Percentiles rank a stretch among this genome's conserved stretches.
These are phyloP conservation scores for Aspergillus floridensis DNA, from an alignment of 2,329 filamentous ascomycete genomes.

Conservation along the genomic window DNA sequence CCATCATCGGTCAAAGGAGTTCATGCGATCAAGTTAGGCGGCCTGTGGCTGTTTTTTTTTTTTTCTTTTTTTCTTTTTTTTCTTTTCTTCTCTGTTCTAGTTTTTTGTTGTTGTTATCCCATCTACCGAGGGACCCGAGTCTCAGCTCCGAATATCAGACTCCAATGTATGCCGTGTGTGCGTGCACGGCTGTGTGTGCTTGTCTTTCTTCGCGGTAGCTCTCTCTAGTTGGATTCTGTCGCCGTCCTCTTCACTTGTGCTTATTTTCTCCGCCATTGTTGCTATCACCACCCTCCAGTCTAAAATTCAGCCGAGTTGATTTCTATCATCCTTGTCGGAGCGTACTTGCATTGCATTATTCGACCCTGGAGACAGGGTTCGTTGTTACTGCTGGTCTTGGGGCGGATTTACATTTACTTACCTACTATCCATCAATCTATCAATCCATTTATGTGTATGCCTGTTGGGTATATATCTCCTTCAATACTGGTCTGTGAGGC, in stretches of 20 bases:
- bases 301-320: not conserved
- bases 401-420: not conserved
- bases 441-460: not conserved
- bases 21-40: conserved; percentile 10
- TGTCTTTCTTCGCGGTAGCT: not conserved
- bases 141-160: conserved; percentile 2
- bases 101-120: not conserved
- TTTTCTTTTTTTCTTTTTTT: not conserved
- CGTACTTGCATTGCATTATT: not conserved
- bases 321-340: not conserved
- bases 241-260: not conserved
- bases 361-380: not conserved
- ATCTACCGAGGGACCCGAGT: not conserved
- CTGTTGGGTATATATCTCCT: not conserved
- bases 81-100: not conserved
- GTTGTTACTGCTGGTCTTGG: not conserved
- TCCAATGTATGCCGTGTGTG: conserved; percentile 6
- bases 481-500: not conserved
- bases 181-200: not conserved
- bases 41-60: conserved; percentile 14
- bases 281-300: not conserved
- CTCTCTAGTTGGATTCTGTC: not conserved
- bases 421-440: too few relatives aligned
- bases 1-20: conserved; percentile 18
- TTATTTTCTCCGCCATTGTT: not conserved